Conservation (phyloP, 2,329 filamentous ascomycete genomes). For the Ceratocystis albifundus region DNA sequence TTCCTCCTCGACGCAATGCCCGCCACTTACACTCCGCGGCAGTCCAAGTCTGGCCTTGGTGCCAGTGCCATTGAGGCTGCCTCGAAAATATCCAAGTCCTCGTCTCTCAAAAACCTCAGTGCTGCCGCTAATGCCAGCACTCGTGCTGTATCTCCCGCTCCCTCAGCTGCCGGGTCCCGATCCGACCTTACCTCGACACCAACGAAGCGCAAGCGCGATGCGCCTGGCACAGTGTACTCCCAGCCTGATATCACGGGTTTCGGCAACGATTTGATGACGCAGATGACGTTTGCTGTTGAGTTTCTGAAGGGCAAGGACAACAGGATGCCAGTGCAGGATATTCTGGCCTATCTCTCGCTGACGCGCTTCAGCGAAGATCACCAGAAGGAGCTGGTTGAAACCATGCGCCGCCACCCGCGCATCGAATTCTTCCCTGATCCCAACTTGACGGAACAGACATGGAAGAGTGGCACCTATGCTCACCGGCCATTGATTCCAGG, state of each 20-base stretch:
- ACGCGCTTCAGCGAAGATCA: slow-evolving; percentile 49
- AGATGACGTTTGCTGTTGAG: slow-evolving; percentile 76
- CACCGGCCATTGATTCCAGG: slow-evolving; percentile 72
- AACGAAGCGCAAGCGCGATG: slow-evolving; percentile 50
- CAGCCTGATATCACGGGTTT: slow-evolving; percentile 66
- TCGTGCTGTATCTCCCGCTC: slow-evolving; percentile 52
- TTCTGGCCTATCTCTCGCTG: slow-evolving; percentile 70
- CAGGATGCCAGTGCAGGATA: slow-evolving; percentile 59
- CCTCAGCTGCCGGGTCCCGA: slow-evolving; percentile 39
- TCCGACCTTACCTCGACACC: slow-evolving; percentile 42
- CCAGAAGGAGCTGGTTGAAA: slow-evolving; percentile 53
- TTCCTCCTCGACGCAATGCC: slow-evolving; percentile 3
- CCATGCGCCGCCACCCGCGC: slow-evolving; percentile 53
- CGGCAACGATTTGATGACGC: slow-evolving; percentile 71
- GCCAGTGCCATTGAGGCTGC: slow-evolving; percentile 37
- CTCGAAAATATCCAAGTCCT: slow-evolving; percentile 47
- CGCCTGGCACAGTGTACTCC: slow-evolving; percentile 51
- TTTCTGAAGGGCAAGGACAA: slow-evolving; percentile 64
- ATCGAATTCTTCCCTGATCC: slow-evolving; percentile 47
- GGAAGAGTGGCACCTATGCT: slow-evolving; percentile 59
- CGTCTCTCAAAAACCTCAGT: slow-evolving; percentile 39
- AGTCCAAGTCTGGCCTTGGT: slow-evolving; percentile 16
- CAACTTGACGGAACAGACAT: slow-evolving; percentile 54
- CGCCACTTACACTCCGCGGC: slow-evolving; percentile 17
- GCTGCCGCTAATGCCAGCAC: slow-evolving; percentile 37